Base-by-base conservation (phyloP, 2,329 filamentous ascomycete species). In the Botryosphaeria dothidea region DNA sequence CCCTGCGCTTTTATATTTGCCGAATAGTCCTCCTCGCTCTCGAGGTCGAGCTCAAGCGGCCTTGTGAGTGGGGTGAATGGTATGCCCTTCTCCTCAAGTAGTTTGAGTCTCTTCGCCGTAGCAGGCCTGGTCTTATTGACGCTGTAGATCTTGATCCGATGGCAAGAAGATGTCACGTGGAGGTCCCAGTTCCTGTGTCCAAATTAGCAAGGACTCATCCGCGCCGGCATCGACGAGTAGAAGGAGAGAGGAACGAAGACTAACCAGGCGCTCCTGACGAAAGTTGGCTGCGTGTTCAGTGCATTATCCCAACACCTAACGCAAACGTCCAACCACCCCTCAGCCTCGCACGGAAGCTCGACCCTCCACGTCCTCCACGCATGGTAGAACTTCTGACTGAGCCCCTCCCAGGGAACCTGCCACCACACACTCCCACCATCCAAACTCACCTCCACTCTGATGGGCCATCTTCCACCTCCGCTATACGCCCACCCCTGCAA, bases 361-460 rank as follows among this genome's bases (percentile, higher is more conserved):
- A 83, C 81, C 64, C 85, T 79, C 89, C 89, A 92, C 0, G 82
- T 82, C 13, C 89, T 78, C 89, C 89, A 92, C 0, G 86, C 83
- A 70, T 84, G 86, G 54, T 82, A 86, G 56, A 86, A 83, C 74
- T 91, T 92, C 67, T 80, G 81, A 2, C 83, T 86, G 66, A 91
- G 67, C 1, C 88, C 86, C 56, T 88, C 82, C 0, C 78, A 76
- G 0, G 88, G 88, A 0, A 90, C 85, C 9, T 83, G 79, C 67
- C 90, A 90, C 88, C 88, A 90, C 15, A 82, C 83, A 68, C 82
- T 85, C 0, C 88, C 88, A 0, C 88, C 88, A 68, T 90, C 88
- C 0, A 81, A 79, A 3, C 83, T 86, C 2, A 91, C 79, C 68
- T 91, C 89, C 3, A 91, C 87, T 0, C 88, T 77, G 60, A 88